phyloP scores from a whole-genome alignment of 202 grass and related monocot genomes.

The Saccharum hybrid region DNA sequence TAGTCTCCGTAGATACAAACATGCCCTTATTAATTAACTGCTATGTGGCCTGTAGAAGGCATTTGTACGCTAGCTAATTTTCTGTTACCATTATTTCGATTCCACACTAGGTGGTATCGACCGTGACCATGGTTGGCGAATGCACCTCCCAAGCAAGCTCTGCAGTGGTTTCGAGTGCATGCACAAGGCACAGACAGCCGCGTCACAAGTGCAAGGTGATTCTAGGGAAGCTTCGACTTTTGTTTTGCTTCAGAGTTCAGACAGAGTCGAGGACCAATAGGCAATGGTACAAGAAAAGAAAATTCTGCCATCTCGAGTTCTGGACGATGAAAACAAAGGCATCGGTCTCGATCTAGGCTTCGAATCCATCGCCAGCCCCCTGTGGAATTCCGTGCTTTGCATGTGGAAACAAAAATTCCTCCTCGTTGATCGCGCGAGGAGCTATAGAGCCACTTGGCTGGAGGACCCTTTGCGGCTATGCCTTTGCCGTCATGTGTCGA shows the following conservation, averaged over 20 bases:
- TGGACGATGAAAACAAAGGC: not conserved
- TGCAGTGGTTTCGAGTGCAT: too few relatives aligned
- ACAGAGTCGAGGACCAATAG: not conserved
- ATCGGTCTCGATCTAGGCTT: not conserved
- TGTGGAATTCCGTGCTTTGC: not conserved
- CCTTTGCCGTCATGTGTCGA: not conserved
- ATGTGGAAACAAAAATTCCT: not conserved
- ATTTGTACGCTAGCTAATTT: too few relatives aligned
- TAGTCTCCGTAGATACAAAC: too few relatives aligned
- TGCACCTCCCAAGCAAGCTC: too few relatives aligned
- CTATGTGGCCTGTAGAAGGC: too few relatives aligned
- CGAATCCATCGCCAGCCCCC: not conserved
- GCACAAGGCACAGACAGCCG: not conserved
- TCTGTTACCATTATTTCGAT: too few relatives aligned
- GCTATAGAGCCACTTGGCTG: too few relatives aligned
- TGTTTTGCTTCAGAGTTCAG: not conserved
- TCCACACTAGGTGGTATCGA: too few relatives aligned
- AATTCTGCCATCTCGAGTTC: not conserved
- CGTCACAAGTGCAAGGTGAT: not conserved
- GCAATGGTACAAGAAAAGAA: not conserved
- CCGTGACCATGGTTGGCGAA: too few relatives aligned
- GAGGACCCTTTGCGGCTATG: too few relatives aligned
- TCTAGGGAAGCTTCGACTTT: not conserved
- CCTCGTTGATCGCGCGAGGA: too few relatives aligned
- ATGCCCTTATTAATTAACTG: too few relatives aligned